Conservation (phyloP, 805 yeast species). For the Saccharomycopsis fibuligera region DNA sequence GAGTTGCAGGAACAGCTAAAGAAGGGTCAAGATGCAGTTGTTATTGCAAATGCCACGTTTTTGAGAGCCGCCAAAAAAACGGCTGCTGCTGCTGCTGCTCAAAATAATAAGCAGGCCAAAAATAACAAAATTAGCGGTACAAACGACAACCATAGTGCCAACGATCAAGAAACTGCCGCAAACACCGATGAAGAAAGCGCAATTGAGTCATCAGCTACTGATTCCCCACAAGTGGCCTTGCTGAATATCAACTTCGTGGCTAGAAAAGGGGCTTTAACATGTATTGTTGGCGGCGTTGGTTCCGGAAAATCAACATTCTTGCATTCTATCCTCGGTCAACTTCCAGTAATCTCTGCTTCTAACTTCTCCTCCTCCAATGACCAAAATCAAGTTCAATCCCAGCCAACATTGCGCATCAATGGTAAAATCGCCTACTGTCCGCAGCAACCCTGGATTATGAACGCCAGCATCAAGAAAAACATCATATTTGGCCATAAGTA, state of each 20-base stretch:
- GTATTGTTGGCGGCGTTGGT: slow-evolving; percentile 64
- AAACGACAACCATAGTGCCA: slow-evolving; percentile 35
- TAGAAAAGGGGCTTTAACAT: slow-evolving; percentile 45
- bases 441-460: slow-evolving; percentile 51
- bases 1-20: not conserved
- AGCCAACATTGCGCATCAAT: slow-evolving; percentile 23
- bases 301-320: slow-evolving; percentile 59
- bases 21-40: slow-evolving; percentile 30
- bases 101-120: not conserved
- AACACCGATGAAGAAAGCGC: slow-evolving; percentile 39
- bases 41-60: slow-evolving; percentile 45
- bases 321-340: slow-evolving; percentile 48
- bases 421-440: slow-evolving; percentile 57
- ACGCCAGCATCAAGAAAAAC: slow-evolving; percentile 44
- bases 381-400: no score
- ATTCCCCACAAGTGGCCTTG: slow-evolving; percentile 44
- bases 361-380: slow-evolving; percentile 23
- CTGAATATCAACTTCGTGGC: slow-evolving; percentile 43
- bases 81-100: no score
- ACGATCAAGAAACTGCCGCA: slow-evolving; percentile 25
- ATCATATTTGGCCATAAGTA: slow-evolving; percentile 44
- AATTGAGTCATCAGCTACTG: slow-evolving; percentile 27
- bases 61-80: slow-evolving; percentile 38
- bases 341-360: slow-evolving; percentile 32
- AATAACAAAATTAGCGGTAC: not conserved